phyloP scores from a whole-genome alignment of 352 stramenopile species.

The Phytophthora constricta region DNA sequence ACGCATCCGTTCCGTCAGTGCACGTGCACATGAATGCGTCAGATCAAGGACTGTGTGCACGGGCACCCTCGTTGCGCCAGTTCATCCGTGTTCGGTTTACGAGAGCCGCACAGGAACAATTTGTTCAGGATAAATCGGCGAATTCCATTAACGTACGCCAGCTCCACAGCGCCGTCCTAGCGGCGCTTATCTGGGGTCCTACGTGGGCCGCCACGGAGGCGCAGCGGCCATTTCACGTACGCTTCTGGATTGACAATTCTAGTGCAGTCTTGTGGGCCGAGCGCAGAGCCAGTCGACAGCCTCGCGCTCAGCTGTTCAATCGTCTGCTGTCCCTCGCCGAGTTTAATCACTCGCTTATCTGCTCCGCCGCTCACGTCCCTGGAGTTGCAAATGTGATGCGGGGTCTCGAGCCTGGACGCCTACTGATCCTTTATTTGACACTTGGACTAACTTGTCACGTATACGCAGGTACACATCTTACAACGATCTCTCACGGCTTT shows the following conservation, averaged over 20 bases:
- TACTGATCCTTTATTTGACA: neutral
- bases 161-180: constrained; percentile 6
- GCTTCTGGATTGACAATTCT: neutral
- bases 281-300: constrained; percentile 1
- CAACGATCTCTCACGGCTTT: neutral
- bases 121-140: neutral
- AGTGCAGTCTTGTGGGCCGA: neutral
- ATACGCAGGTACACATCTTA: neutral
- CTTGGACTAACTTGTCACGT: neutral
- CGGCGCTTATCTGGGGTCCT: constrained; percentile 5
- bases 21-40: constrained; percentile 28
- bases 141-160: constrained; percentile 17
- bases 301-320: too few species aligned
- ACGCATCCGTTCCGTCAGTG: too few species aligned
- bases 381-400: too few species aligned
- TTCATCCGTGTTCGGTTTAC: constrained; percentile 10
- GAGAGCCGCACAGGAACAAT: too few species aligned
- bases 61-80: constrained; percentile 1
- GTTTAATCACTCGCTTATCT: too few species aligned
- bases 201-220: neutral
- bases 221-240: constrained; percentile 1
- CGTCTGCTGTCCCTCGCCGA: too few species aligned
- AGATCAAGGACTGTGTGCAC: constrained; percentile 6
- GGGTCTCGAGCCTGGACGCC: neutral
- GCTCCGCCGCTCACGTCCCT: too few species aligned